Evolutionary conservation across 371 early-diverging fungal genomes (phyloP), one percentile per base, ranked within the genome.

Genomic region (Mucor circinelloides): DNA sequence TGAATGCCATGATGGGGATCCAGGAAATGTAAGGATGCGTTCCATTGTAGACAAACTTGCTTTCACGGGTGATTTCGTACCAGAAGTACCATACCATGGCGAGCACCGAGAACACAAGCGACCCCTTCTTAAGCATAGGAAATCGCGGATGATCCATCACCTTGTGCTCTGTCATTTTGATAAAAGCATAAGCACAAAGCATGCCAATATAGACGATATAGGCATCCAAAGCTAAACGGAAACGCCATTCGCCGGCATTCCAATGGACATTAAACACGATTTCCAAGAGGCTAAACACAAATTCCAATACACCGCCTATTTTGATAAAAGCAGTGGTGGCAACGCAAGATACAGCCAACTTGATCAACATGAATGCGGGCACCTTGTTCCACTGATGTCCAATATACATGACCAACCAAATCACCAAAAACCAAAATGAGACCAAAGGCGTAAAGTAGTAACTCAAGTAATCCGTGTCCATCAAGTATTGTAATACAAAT

Each of bases 401-500:
- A 21, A 86, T 58, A 27, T 84, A 81, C 91, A 93, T 90, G 48
- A 88, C 87, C 10, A 78, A 57, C 80, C 87, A 93, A n/a, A 92
- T 87, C 27, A 87, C 74, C 44, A 85, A 54, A 61, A 91, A 90
- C 89, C 91, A 93, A 60, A 88, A 86, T 12, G 89, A 82, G n/a
- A 90, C 90, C 34, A 93, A 71, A 17, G 93, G 92, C n/a, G 91
- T 87, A 73, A 92, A 92, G 70, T 94, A 92, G 68, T 93, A 94
- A 50, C 87, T 87, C 50, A 91, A 77, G 50, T 90, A 90, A 64
- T 86, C 80, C 21, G 88, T 87, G 69, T 85, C 79, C 90, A 91
- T 92, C 15, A 85, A 75, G 58, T 87, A 92, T 1, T 87, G 80
- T 52, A 94, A 78, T 0, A 83, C 79, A 58, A 89, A 78, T 1